Evolutionary conservation across 768 basidiomycete genomes (phyloP), one percentile per base, ranked within the genome.

Genomic region (Podaxis pistillaris): DNA sequence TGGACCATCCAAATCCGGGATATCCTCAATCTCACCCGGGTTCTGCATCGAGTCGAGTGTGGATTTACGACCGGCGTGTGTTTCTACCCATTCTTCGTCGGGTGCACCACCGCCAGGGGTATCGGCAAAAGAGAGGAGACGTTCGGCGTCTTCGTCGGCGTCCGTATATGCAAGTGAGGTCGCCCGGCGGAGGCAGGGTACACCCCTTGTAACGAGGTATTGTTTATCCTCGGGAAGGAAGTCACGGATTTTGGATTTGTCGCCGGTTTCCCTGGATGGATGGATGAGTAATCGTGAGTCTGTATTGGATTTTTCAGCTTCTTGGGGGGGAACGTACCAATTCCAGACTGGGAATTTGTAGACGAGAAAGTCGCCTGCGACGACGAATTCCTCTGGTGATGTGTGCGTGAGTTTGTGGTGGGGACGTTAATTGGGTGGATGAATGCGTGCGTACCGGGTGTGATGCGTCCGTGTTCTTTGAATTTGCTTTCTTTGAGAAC

Each of bases 341-440:
- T 87, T 81, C 97, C 97, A 99, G 26, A 97, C 94, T 11, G 94
- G 93, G 76, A 99, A 99, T 80, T 99, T 99, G 86, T 98, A 98
- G 6, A 89, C 82, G 63, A 99, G 79, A 76, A 98, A 98, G 75
- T 99, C 97, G 58, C 97, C 97, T 7, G 97, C 97, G 15, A 93
- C 94, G 30, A 98, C 94, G 71, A 97, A 98, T 76, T 98, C 97
- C 86, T 99, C 96, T 92, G 37, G 15, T 3, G 36, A 37, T 13
- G 56, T 0, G 47, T 37, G 11, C 19, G 57, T 56, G 53, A 56
- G 64, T 70, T 63, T 46, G 19, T 65, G 33, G 33, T 63, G 56
- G 65, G 60, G 57, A 58, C 15, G 30, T 37, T n/a, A 13, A 67
- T 46, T 17, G 38, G 49, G 13, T 28, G 15, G 33, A 46, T 55